These are phyloP conservation scores for Hyaloscypha bicolor DNA, from an alignment of 495 filamentous ascomycete genomes.

Conservation along the genomic window DNA sequence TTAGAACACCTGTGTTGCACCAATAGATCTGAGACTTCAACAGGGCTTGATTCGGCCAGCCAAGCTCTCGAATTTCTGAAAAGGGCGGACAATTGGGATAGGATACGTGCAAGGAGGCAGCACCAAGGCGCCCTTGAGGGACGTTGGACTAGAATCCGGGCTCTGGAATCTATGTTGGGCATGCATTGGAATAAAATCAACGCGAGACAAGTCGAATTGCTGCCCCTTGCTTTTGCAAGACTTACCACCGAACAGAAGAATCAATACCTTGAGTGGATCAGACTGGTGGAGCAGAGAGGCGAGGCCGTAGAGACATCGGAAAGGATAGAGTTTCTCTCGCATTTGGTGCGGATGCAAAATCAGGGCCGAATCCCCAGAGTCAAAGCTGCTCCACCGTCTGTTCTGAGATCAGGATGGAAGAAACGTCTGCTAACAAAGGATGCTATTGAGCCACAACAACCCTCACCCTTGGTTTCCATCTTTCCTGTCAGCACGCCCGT, in stretches of 20 bases:
- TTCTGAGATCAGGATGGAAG: neutral
- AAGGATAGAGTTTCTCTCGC: neutral
- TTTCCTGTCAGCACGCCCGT: neutral
- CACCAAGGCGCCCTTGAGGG: neutral
- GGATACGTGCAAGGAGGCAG: neutral
- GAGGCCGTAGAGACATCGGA: neutral
- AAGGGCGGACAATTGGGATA: neutral
- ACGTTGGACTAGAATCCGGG: neutral
- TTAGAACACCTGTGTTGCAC: slow-evolving; percentile 1
- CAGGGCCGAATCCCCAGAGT: neutral
- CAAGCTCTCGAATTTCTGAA: neutral
- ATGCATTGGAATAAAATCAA: neutral
- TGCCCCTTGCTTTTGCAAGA: neutral
- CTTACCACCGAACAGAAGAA: neutral
- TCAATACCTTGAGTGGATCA: neutral
- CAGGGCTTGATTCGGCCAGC: neutral
- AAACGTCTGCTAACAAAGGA: neutral
- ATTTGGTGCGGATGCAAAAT: neutral
- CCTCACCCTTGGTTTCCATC: neutral
- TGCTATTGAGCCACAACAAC: neutral
- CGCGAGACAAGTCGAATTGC: neutral
- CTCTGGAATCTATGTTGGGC: neutral
- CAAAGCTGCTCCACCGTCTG: too few relatives aligned
- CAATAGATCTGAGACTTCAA: neutral
- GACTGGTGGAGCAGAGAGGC: neutral